Percentiles rank a stretch among this genome's conserved stretches.
Evolutionary conservation across 2,329 filamentous ascomycete genomes (phyloP).

Genomic region (Exophiala spinifera): DNA sequence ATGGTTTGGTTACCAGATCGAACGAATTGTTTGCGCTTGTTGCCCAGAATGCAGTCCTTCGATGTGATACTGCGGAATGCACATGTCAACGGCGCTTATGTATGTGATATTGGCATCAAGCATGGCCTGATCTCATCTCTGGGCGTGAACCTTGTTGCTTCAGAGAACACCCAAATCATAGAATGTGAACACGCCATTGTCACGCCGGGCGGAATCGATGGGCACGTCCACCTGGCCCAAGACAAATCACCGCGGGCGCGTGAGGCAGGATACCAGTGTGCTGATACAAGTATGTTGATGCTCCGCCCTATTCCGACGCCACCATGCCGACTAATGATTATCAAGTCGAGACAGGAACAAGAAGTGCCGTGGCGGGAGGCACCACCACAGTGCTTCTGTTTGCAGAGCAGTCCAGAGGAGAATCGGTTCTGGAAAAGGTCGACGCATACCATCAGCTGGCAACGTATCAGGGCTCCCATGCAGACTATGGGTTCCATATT

Average conservation of each 20-base stretch:
- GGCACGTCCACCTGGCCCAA: neutral
- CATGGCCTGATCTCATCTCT: neutral
- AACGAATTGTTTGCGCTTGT: too few species aligned
- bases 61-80: neutral
- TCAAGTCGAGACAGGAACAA: constrained; percentile 45
- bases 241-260: neutral
- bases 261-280: constrained; percentile 1
- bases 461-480: constrained; percentile 45
- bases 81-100: neutral
- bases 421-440: constrained; percentile 47
- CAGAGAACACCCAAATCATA: neutral
- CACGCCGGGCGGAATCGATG: neutral
- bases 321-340: neutral
- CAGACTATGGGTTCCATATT: constrained; percentile 54
- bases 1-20: too few species aligned
- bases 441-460: constrained; percentile 47
- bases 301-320: neutral
- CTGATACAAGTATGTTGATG: neutral
- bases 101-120: neutral
- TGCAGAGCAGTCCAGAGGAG: constrained; percentile 49
- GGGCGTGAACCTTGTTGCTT: neutral
- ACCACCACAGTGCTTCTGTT: constrained; percentile 59
- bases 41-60: neutral
- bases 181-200: neutral
- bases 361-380: constrained; percentile 56